Percentiles rank a stretch among this genome's conserved stretches.
Conservation (phyloP, 441 rosid species). For the Croton laevigatus region DNA sequence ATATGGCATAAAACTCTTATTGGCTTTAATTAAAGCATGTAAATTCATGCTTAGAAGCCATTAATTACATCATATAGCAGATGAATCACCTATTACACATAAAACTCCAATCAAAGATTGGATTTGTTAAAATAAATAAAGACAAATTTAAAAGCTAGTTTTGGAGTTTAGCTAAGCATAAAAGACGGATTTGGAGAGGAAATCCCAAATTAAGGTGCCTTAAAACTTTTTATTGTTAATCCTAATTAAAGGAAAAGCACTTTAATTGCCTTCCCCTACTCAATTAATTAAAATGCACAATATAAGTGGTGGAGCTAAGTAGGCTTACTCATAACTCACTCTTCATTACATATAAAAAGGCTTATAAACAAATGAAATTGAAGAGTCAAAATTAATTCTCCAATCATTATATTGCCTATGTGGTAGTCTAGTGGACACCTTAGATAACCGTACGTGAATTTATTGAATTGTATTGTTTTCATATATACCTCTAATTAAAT, state of each 20-base stretch:
- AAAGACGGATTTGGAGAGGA: neutral
- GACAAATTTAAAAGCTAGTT: slow-evolving; percentile 6
- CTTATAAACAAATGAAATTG: neutral
- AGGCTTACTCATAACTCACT: slow-evolving; percentile 11
- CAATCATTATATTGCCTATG: neutral
- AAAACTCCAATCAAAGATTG: slow-evolving; percentile 3
- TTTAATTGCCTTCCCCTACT: too few relatives aligned
- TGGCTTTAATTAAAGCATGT: neutral
- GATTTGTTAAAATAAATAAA: slow-evolving; percentile 12
- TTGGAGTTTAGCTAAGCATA: neutral
- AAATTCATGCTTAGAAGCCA: neutral
- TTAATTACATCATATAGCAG: neutral
- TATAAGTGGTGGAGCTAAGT: neutral
- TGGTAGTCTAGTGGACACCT: slow-evolving; percentile 19
- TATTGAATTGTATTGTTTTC: too few relatives aligned
- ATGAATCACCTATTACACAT: neutral
- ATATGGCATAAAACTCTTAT: neutral
- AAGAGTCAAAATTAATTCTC: neutral
- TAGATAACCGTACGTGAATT: neutral
- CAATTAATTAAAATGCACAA: too few relatives aligned
- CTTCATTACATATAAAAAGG: neutral
- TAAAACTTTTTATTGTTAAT: too few relatives aligned
- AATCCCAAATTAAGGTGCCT: neutral
- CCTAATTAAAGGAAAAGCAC: too few relatives aligned
- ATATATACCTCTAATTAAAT: too few relatives aligned